Evolutionary conservation across 148 eudicot species (phyloP), one percentile per base, ranked within the genome.

Genomic region (Euryodendron excelsum): DNA sequence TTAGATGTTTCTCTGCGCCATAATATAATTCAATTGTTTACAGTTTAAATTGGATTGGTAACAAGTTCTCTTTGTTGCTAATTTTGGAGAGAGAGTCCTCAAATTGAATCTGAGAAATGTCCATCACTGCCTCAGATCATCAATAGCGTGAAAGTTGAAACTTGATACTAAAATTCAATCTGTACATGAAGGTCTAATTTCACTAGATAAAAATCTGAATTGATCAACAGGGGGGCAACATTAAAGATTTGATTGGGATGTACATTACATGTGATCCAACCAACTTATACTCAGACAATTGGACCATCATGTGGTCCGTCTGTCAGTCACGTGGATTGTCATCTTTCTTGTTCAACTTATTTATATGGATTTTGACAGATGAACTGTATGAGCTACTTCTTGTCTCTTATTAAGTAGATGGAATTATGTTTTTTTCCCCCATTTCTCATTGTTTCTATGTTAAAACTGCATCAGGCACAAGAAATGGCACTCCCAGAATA

Each of bases 401-500:
- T 21, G n/a, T 36, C 2, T n/a, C 36, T 10, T 21, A n/a, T 14
- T 13, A 5, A 4, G 2, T n/a, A 1, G n/a, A n/a, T 34, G 50
- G 13, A 21, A 61, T 56, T 50, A 9, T n/a, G 13, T 21, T 70
- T 33, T 65, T 34, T 45, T 18, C 44, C 15, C 27, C 13, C 1
- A 5, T 61, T 53, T n/a, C 33, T 13, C 7, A 23, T 47, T 48
- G 53, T 23, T 61, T 25, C 23, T 20, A 44, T 78, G 14, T 71
- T 23, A n/a, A 1, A 63, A 79, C 31, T 58, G 18, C 37, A 30
- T 48, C 77, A 79, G 81, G 77, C 50, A 47, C 73, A 63, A 73
- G 48, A 73, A 73, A 37, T 41, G 48, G 48, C 11, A 27, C 30
- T 64, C 7, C 56, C 1, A 50, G 63, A 64, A 50, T 33, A 67